Evolutionary conservation across 495 filamentous ascomycete species (phyloP).

Genomic region (Neurospora tetrasperma): DNA sequence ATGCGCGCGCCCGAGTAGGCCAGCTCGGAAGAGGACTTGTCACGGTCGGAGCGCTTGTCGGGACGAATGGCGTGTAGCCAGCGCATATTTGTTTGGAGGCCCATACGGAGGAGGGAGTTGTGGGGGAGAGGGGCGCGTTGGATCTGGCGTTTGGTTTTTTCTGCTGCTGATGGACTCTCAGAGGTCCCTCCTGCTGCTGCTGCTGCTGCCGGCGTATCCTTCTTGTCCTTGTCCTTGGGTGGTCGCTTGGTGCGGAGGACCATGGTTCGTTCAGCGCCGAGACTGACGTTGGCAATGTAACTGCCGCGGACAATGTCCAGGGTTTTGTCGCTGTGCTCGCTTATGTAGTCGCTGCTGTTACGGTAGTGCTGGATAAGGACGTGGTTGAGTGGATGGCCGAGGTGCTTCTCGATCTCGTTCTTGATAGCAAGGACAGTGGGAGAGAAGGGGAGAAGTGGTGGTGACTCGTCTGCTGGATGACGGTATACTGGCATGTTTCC

Average conservation of each 20-base stretch:
- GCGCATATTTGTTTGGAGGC: slow-evolving; percentile 65
- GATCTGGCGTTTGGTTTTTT: slow-evolving; percentile 18
- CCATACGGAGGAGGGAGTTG: slow-evolving; percentile 78
- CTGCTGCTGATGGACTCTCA: background rate
- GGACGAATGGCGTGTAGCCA: slow-evolving; percentile 87
- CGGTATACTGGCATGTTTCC: slow-evolving; percentile 85
- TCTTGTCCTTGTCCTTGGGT: slow-evolving; percentile 18
- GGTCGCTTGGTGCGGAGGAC: slow-evolving; percentile 71
- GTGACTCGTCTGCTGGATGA: slow-evolving; percentile 85
- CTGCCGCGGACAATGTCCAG: slow-evolving; percentile 76
- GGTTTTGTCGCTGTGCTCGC: slow-evolving; percentile 95
- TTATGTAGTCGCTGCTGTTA: slow-evolving; percentile 83
- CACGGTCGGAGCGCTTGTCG: slow-evolving; percentile 60
- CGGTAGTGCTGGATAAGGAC: slow-evolving; percentile 91
- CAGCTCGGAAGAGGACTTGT: slow-evolving; percentile 60
- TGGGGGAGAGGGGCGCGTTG: slow-evolving; percentile 73
- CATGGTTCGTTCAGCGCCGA: slow-evolving; percentile 90
- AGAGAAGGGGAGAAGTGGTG: slow-evolving; percentile 66
- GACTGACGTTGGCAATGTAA: slow-evolving; percentile 82
- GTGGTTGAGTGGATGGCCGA: slow-evolving; percentile 83
- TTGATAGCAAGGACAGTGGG: slow-evolving; percentile 59
- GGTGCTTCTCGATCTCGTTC: slow-evolving; percentile 49
- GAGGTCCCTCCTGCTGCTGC: background rate
- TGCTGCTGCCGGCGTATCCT: background rate
- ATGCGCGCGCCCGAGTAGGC: slow-evolving; percentile 70